Percentiles rank a stretch among this genome's conserved stretches.
phyloP scores from a whole-genome alignment of 768 basidiomycete species.

The Hebeloma cylindrosporum region DNA sequence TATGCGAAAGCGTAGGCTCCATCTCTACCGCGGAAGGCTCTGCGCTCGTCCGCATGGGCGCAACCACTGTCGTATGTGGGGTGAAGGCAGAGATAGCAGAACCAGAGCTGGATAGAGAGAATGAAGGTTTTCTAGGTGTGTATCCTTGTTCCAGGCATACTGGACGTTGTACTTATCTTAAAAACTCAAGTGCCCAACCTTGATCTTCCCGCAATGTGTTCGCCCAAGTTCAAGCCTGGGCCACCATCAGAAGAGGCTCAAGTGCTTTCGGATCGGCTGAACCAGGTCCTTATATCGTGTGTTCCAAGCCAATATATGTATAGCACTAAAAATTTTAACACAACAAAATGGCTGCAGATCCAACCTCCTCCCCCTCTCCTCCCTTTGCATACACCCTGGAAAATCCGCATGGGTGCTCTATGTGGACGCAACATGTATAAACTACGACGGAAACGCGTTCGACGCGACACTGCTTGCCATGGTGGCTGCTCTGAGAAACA shows the following conservation, averaged over 20 bases:
- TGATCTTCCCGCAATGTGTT: conserved; percentile 91
- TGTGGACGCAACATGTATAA: conserved; percentile 92
- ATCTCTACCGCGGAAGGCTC: conserved; percentile 94
- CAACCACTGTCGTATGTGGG: conserved; percentile 95
- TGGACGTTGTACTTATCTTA: not conserved
- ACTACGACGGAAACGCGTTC: conserved; percentile 95
- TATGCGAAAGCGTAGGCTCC: conserved; percentile 56
- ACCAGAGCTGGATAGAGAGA: conserved; percentile 75
- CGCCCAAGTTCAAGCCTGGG: conserved; percentile 91
- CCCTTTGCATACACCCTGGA: conserved; percentile 77
- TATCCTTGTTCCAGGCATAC: conserved; percentile 2
- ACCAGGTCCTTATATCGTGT: conserved; percentile 79
- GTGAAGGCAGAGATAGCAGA: conserved; percentile 95
- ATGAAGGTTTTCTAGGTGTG: conserved; percentile 82
- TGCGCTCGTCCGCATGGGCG: conserved; percentile 84
- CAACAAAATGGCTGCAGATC: conserved; percentile 44
- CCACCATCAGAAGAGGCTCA: conserved; percentile 96
- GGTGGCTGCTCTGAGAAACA: conserved; percentile 81
- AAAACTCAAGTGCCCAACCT: conserved; percentile 81
- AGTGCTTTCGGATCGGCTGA: conserved; percentile 79
- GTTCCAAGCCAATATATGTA: not conserved
- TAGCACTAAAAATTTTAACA: not conserved
- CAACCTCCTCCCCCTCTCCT: conserved; percentile 57
- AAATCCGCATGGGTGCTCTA: conserved; percentile 94
- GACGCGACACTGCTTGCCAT: conserved; percentile 89